These are phyloP conservation scores for Gynochthodes officinalis DNA, from an alignment of 257 asterid species.

Conservation along the genomic window DNA sequence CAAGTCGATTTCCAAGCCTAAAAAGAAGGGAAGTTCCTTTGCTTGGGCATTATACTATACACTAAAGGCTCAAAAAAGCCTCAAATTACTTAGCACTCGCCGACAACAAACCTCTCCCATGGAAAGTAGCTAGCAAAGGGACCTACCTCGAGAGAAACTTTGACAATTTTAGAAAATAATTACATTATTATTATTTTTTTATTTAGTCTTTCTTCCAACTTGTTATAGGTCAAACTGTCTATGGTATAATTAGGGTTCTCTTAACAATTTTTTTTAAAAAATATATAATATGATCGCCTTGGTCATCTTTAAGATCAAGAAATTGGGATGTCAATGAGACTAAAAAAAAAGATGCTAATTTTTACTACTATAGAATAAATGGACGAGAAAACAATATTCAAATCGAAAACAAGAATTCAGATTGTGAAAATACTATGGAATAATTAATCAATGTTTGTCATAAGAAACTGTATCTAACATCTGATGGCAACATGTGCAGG, in stretches of 20 bases:
- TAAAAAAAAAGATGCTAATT: not conserved
- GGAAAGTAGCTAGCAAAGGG: slow-evolving; percentile 3
- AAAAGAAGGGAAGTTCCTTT: slow-evolving; percentile 24
- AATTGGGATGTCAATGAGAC: not conserved
- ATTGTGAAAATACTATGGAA: not conserved
- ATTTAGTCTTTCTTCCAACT: not conserved
- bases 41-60: not conserved
- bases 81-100: slow-evolving; percentile 16
- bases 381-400: not conserved
- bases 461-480: not conserved
- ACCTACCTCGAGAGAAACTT: not conserved
- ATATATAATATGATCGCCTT: too few species aligned
- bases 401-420: not conserved
- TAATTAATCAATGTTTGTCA: not conserved
- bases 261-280: too few species aligned
- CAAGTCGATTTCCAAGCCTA: slow-evolving; percentile 24
- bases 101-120: slow-evolving; percentile 16
- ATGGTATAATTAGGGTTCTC: too few species aligned
- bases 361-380: too few species aligned
- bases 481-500: not conserved
- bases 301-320: too few species aligned
- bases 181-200: not conserved
- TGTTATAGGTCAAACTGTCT: not conserved
- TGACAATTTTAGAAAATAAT: not conserved
- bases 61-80: not conserved